phyloP scores from a whole-genome alignment of 805 yeast species.

The Suhomyces xylopsoci region DNA sequence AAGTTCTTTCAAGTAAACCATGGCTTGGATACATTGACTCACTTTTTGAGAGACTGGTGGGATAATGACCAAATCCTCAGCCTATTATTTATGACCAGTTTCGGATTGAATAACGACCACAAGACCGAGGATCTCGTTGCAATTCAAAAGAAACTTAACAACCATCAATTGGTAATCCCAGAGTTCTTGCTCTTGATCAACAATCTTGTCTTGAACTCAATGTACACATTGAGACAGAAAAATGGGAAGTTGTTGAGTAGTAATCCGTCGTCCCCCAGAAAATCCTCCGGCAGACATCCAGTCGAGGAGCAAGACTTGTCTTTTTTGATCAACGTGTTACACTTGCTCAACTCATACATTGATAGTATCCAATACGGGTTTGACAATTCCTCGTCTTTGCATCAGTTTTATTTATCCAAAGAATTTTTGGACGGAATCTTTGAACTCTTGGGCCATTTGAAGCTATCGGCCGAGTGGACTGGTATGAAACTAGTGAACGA shows the following conservation, averaged over 20 bases:
- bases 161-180: slow-evolving; percentile 35
- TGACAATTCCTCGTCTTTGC: slow-evolving; percentile 19
- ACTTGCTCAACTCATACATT: slow-evolving; percentile 32
- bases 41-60: slow-evolving; percentile 48
- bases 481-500: slow-evolving; percentile 13
- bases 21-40: slow-evolving; percentile 50
- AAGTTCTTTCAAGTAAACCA: slow-evolving; percentile 47
- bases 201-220: slow-evolving; percentile 31
- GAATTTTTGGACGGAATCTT: slow-evolving; percentile 39
- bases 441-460: slow-evolving; percentile 35
- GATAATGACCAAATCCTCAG: slow-evolving; percentile 42
- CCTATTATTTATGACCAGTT: slow-evolving; percentile 42
- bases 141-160: not conserved
- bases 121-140: not conserved
- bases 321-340: slow-evolving; percentile 30
- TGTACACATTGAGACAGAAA: slow-evolving; percentile 24
- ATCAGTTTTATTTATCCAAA: slow-evolving; percentile 22
- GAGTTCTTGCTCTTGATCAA: slow-evolving; percentile 43
- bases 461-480: slow-evolving; percentile 24
- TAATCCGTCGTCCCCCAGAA: slow-evolving; percentile 32
- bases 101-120: slow-evolving; percentile 37
- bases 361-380: slow-evolving; percentile 30
- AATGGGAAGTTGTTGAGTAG: slow-evolving; percentile 32
- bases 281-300: slow-evolving; percentile 6
- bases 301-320: slow-evolving; percentile 12